Conservation (phyloP, 1,284 basidiomycete species). For the Cutaneotrichosporon cavernicola region DNA sequence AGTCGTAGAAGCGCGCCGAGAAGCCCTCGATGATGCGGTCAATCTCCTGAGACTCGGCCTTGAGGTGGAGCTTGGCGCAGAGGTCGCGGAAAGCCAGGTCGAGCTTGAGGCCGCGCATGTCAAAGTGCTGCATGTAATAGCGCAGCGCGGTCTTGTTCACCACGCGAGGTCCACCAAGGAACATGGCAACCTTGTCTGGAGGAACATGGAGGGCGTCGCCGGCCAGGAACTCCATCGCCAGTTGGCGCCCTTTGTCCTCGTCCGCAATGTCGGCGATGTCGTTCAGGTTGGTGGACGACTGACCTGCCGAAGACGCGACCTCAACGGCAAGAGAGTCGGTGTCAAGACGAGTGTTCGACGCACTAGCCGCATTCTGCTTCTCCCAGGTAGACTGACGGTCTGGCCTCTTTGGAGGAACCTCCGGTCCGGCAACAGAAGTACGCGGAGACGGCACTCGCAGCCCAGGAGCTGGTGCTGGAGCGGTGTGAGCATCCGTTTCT, state of each 20-base stretch:
- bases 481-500: background rate
- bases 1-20: conserved; percentile 82
- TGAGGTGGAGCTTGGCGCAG: conserved; percentile 87
- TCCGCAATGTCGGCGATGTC: conserved; percentile 30
- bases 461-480: background rate
- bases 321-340: conserved; percentile 17
- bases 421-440: background rate
- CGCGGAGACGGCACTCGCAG: conserved; percentile 7
- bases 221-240: conserved; percentile 78
- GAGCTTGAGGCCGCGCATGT: conserved; percentile 76
- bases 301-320: conserved; percentile 20
- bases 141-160: conserved; percentile 74
- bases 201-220: conserved; percentile 80
- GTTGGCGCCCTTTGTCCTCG: conserved; percentile 66
- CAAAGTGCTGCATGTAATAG: conserved; percentile 84
- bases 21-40: conserved; percentile 94
- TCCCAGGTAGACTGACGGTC: conserved; percentile 2
- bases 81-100: conserved; percentile 87
- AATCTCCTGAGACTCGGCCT: conserved; percentile 96
- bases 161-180: conserved; percentile 78
- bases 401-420: conserved; percentile 4
- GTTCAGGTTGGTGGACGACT: conserved; percentile 18
- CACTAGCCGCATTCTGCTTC: background rate
- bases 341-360: conserved; percentile 2
- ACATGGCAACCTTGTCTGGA: conserved; percentile 91